Conservation (phyloP, 176 grass and related monocot genomes). For the Alopecurus myosuroides region DNA sequence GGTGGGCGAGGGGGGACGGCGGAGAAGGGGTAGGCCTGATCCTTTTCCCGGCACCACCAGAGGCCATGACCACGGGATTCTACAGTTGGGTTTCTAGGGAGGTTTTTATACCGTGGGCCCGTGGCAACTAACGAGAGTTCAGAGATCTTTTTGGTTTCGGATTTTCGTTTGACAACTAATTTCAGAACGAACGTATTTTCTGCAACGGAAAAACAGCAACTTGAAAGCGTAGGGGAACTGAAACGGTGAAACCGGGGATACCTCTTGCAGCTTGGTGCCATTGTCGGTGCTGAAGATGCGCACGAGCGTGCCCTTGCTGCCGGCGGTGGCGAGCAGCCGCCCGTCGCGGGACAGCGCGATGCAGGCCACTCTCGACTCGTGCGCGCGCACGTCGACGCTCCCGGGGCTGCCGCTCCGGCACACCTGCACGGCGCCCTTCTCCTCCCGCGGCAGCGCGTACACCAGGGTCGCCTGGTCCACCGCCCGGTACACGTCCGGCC, state of each 20-base stretch:
- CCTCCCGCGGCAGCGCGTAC: conserved; percentile 40
- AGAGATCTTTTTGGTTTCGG: background rate
- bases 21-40: background rate
- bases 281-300: conserved; percentile 57
- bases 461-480: conserved; percentile 15
- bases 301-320: conserved; percentile 69
- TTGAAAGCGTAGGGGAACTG: no score
- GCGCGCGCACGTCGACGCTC: conserved; percentile 41
- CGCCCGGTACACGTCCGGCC: background rate
- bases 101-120: no score
- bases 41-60: background rate
- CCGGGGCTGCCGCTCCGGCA: conserved; percentile 5
- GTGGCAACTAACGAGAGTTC: no score
- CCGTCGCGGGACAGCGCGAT: conserved; percentile 67
- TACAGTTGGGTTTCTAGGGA: no score
- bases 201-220: no score
- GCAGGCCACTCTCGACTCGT: conserved; percentile 39
- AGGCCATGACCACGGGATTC: no score
- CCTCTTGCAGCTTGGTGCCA: conserved; percentile 55
- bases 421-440: conserved; percentile 53
- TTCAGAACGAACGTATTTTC: no score
- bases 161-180: no score
- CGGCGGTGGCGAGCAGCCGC: conserved; percentile 61
- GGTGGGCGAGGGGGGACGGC: conserved; percentile 8
- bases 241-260: background rate